Evolutionary conservation across 148 eudicot species (phyloP), one percentile per base, ranked within the genome.

Genomic region (Vaccinium corymbosum): DNA sequence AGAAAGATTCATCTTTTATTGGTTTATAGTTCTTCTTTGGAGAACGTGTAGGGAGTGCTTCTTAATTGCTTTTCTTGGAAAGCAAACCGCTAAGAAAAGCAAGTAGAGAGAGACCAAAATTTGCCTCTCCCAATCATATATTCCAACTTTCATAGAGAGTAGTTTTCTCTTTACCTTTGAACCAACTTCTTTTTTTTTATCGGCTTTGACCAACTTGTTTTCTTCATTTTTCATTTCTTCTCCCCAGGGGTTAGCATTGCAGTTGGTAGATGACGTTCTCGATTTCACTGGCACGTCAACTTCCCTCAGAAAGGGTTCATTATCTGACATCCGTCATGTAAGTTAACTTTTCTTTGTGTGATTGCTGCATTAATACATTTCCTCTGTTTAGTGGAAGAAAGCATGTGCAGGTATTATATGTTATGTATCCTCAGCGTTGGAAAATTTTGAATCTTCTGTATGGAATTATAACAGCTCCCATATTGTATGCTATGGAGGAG

Each of bases 271-370:
- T 42, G 98, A 95, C 48, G 98, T 93, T 57, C 97, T 94, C 49
- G 98, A 95, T 90, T 95, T 92, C 91, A 95, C 94, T 38, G 98
- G 98, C 86, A 95, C 98, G 66, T 94, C 98, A 74, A 79, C 95
- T 35, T 91, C 98, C 64, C 98, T 95, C 52, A 98, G 98, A 57
- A 95, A 95, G 90, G 98, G 98, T 76, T 92, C 98, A 66, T 90
- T 95, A 79, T 92, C 98, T 51, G 98, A 95, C 86, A 93, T 95
- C 80, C 95, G 92, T 82, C 98, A 95, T 86, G 98, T 95, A 91
- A 88, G 83, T 35, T 57, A 76, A 78, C 74, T 61, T 51, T 48
- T 32, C 66, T 35, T 35, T 66, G 73, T 52, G 49, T 50, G 6
- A 53, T 51, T 52, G 61, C 8, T 42, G 10, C 29, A 53, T 53